phyloP scores from a whole-genome alignment of 169 alveolate species.

The Toxoplasma gondii region DNA sequence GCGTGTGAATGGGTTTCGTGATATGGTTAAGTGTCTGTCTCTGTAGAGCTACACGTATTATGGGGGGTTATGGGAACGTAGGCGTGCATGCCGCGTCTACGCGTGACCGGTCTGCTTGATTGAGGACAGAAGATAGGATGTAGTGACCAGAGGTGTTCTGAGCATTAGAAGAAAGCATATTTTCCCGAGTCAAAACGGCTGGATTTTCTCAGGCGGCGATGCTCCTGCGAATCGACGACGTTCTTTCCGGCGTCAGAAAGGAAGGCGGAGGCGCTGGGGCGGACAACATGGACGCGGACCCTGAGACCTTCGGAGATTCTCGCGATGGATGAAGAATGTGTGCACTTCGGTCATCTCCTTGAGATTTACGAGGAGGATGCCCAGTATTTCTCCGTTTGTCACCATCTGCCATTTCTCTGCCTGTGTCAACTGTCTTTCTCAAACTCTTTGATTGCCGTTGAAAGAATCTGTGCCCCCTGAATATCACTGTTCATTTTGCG shows the following conservation, averaged over 20 bases:
- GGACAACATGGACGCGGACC: constrained; percentile 39
- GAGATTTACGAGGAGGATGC: background rate
- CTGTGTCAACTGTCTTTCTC: background rate
- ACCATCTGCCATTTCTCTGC: background rate
- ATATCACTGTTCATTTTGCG: too few species aligned
- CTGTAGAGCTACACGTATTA: too few species aligned
- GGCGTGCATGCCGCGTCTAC: too few species aligned
- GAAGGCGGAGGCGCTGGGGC: constrained; percentile 67
- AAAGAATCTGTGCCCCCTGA: too few species aligned
- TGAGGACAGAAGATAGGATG: too few species aligned
- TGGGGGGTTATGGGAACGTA: too few species aligned
- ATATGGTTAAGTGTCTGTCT: too few species aligned
- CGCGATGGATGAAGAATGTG: constrained; percentile 58
- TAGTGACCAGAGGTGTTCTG: too few species aligned
- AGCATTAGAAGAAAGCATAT: too few species aligned
- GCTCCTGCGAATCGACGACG: constrained; percentile 97
- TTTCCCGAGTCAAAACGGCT: too few species aligned
- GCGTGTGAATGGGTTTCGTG: too few species aligned
- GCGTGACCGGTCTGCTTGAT: too few species aligned
- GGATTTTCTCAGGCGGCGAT: constrained; percentile 78
- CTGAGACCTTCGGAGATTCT: constrained; percentile 69
- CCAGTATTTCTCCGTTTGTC: background rate
- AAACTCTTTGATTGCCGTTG: background rate
- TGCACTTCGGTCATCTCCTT: background rate
- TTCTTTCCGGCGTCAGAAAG: constrained; percentile 93